phyloP scores from a whole-genome alignment of 139 green algal genomes.

The Chlorokybus atmophyticus region DNA sequence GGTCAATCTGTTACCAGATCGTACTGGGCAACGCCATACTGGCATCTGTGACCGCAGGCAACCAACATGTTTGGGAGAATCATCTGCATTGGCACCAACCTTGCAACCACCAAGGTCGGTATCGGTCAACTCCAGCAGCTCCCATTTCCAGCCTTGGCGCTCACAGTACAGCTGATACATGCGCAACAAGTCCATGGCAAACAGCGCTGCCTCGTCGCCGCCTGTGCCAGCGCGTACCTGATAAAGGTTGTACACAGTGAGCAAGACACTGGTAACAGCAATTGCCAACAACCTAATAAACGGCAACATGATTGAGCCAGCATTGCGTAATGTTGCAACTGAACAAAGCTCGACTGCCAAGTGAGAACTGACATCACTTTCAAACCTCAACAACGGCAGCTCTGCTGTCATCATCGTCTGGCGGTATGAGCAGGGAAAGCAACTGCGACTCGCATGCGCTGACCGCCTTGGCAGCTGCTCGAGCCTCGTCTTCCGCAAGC shows the following conservation, averaged over 20 bases:
- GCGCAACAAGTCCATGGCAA: constrained; percentile 32
- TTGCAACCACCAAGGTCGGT: constrained; percentile 20
- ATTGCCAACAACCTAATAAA: background rate
- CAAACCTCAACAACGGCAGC: background rate
- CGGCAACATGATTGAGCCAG: background rate
- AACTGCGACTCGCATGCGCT: background rate
- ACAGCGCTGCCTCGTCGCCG: constrained; percentile 30
- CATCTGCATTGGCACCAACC: too few relatives aligned
- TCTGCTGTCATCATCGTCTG: constrained; percentile 16
- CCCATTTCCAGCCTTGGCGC: constrained; percentile 17
- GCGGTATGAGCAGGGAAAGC: background rate
- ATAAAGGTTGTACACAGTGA: background rate
- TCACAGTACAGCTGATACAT: constrained; percentile 25
- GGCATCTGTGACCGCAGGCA: too few relatives aligned
- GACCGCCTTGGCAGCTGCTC: background rate
- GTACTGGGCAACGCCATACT: too few relatives aligned
- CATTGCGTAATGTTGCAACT: background rate
- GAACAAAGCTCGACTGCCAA: background rate
- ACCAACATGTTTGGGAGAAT: too few relatives aligned
- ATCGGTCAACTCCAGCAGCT: constrained; percentile 13
- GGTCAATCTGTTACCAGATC: too few relatives aligned
- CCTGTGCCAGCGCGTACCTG: constrained; percentile 18
- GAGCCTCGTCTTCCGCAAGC: background rate
- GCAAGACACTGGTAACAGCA: background rate
- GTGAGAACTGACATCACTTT: background rate